Evolutionary conservation across 73 alveolate species (phyloP), one percentile per base, ranked within the genome.

Genomic region (Stentor coeruleus): DNA sequence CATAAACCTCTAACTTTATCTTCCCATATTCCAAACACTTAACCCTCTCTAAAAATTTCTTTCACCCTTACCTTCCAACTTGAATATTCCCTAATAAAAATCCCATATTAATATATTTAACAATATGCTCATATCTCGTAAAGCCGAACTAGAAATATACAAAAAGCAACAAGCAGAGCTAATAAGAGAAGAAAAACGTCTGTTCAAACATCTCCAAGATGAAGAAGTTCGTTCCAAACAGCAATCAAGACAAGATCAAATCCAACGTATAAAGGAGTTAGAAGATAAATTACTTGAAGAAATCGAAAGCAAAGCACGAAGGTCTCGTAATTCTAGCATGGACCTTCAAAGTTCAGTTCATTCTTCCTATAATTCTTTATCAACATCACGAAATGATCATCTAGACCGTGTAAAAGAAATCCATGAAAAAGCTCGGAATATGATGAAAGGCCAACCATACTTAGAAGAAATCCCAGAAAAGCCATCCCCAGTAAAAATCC

Each of bases 161-260:
- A 66, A 66, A 31, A 66, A 66, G 37, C 37, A 20, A 26, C 79
- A 66, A 2, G 79, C 79, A 28, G 79, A 66, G 39, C 79, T 66
- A 66, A 66, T 66, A 26, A 20, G 79, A 66, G 79, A 20, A 20
- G 79, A 66, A 66, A 66, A 66, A 33, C 41, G n/a, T 20, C 39
- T 20, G 11, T 26, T 66, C 20, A 66, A 66, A 66, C 49, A 66
- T 1, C 37, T 31, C 11, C n/a, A 31, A 31, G 40, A 66, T 37
- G 15, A 31, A 66, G 79, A 66, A 66, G 15, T 26, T 20, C n/a
- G 14, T 2, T 20, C n/a, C n/a, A 66, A 2, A 33, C 79, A 66
- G 37, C 26, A 20, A 33, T 20, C n/a, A 33, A 66, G 37, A 66
- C 20, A 31, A 1, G 15, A 26, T 20, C n/a, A 66, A 37, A 20